These are phyloP conservation scores for Aspergillus aculeatus DNA, from an alignment of 2,329 filamentous ascomycete genomes.

Conservation along the genomic window DNA sequence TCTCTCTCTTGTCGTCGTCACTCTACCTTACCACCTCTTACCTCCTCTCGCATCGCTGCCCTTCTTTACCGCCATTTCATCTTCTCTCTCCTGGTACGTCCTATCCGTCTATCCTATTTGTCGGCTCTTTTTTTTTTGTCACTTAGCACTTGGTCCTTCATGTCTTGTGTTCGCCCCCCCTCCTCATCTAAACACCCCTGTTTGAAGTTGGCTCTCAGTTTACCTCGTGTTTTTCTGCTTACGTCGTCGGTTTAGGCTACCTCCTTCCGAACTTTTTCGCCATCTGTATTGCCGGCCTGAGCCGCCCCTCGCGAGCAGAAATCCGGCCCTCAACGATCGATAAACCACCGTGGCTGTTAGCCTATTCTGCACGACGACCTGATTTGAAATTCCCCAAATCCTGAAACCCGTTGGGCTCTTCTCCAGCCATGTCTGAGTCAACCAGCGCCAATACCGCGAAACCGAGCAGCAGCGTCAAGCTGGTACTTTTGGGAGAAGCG, in stretches of 20 bases:
- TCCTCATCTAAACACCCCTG: not conserved
- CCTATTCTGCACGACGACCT: conserved; percentile 32
- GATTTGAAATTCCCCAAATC: conserved; percentile 17
- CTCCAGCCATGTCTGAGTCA: conserved; percentile 66
- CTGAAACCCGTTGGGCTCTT: conserved; percentile 17
- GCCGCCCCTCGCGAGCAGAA: conserved; percentile 22
- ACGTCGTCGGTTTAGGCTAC: conserved; percentile 23
- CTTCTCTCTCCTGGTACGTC: conserved; percentile 19
- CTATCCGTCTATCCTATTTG: conserved; percentile 14
- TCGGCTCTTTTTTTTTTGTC: conserved; percentile 11
- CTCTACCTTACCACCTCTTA: conserved; percentile 16
- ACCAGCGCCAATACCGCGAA: conserved; percentile 69
- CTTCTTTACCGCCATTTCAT: conserved; percentile 20
- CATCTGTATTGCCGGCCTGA: conserved; percentile 11
- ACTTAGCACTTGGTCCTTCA: conserved; percentile 17
- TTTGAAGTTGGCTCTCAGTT: not conserved
- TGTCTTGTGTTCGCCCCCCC: conserved; percentile 9
- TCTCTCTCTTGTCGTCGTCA: conserved; percentile 15
- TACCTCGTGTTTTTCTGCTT: conserved; percentile 17
- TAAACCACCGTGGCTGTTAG: conserved; percentile 19
- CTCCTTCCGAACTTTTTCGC: conserved; percentile 13
- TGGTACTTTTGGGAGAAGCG: conserved; percentile 94
- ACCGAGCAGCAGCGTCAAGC: conserved; percentile 99
- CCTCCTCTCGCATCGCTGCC: conserved; percentile 1
- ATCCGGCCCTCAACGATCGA: conserved; percentile 27